Base-by-base conservation (phyloP, 352 stramenopile genomes). In the Phytophthora kernoviae region DNA sequence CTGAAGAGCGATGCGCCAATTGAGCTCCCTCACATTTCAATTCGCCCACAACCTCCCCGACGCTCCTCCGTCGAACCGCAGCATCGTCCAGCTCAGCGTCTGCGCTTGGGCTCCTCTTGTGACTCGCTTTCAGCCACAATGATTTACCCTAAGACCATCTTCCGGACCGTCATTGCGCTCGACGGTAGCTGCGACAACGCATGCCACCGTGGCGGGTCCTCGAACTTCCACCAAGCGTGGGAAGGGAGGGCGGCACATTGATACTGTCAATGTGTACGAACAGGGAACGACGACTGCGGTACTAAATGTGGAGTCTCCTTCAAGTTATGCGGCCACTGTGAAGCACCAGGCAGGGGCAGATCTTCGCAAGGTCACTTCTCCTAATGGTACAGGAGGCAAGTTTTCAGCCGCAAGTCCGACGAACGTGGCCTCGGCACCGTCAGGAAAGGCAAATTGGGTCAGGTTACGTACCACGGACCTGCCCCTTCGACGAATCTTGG, bases 101-200 rank as follows among this genome's bases (percentile, higher is more conserved):
- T 46, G 61, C 46, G 50, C 65, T 71, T 36, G 57, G 54, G 48
- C 30, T 33, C 37, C 39, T 54, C 58, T 44, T 55, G 62, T 63
- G 52, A 58, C 46, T 59, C 42, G 48, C 44, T 10, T 48, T 49
- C 68, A 36, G 49, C 34, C 61, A 68, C 42, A 49, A 86, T 84
- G 77, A 83, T 87, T 63, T 87, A 87, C 66, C 68, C 71, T 40
- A 87, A 82, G 72, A 59, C 68, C 45, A 52, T 82, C 52, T 82
- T 87, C 58, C 75, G 70, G 52, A 69, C 74, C 20, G 71, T 87
- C 69, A 87, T 84, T 65, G 66, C 74, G 52, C 68, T 75, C 77
- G 26, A 80, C 71, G 30, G 68, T 81, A 45, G 65, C 72, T 27
- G 68, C 69, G 14, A 56, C 72, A 14, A 58, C 74, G 17, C 68